Base-by-base conservation (phyloP, 257 asterid species). In the Linderniella brevidens region DNA sequence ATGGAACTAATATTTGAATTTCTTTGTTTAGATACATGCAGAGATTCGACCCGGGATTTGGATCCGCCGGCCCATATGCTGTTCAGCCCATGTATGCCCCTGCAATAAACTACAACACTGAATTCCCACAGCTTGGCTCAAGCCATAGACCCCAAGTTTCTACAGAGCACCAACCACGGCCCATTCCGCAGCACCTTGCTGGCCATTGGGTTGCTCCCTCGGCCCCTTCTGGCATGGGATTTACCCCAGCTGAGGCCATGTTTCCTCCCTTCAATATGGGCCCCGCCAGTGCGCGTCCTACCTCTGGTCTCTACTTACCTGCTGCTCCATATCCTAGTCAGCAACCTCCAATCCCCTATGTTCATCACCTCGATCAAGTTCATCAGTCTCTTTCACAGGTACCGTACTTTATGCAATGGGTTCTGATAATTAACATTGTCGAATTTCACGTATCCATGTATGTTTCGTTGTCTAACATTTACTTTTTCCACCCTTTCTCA, bases 1-100 rank as follows among this genome's bases (percentile, higher is more conserved):
- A 47, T 9, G 35, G 29, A 9, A 19, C 15, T 39, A 10, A 39
- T 39, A 35, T 58, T 35, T 52, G 20, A 11, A 29, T 35, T 53
- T 11, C 18, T 66, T 48, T 36, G 56, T 54, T 48, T 61, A 92
- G 99, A 59, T 92, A 82, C 78, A 51, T 77, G 88, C 99, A 92
- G 65, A 82, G 99, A 62, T 92, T 92, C 68, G 96, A 92, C 64
- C 99, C 96, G 44, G 96, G 92, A 35, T 92, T 82, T 68, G 99
- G 99, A 61, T 92, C 69, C 70, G 93, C 86, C 46, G 92, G 82
- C 15, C 78, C 93, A 13, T 92, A 85, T 53, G 37, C 92, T 41
- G 71, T 92, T 62, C 96, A 75, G 72, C 96, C 96, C 29, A 77
- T 92, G 95, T 92, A 82, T 59, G 74, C 96, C 48, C 96, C 99